Conservation (phyloP, 257 asterid species). For the Sherardia arvensis region DNA sequence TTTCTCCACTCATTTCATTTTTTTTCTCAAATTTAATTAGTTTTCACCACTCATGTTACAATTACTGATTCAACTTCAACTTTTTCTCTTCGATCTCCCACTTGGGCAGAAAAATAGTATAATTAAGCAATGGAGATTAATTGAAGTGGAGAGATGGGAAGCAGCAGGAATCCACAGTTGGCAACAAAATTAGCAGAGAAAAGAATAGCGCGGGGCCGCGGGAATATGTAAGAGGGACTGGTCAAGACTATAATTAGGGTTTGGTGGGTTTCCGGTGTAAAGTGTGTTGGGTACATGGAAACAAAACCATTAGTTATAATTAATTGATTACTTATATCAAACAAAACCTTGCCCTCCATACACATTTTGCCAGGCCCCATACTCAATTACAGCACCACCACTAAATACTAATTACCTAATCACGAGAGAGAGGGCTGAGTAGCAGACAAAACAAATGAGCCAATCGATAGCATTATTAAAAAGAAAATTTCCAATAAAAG, state of each 20-base stretch:
- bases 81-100: too few relatives aligned
- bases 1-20: too few relatives aligned
- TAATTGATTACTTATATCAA: too few relatives aligned
- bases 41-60: too few relatives aligned
- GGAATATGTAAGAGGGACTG: not conserved
- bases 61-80: too few relatives aligned
- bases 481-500: not conserved
- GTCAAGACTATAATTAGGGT: slow-evolving; percentile 10
- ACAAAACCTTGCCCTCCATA: not conserved
- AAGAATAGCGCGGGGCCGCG: not conserved
- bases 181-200: not conserved
- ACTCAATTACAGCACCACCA: not conserved
- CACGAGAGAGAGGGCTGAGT: slow-evolving; percentile 1
- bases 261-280: slow-evolving; percentile 15
- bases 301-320: slow-evolving; percentile 19
- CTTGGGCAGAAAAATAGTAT: too few relatives aligned
- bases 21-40: too few relatives aligned
- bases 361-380: not conserved
- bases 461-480: not conserved
- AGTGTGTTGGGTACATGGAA: slow-evolving; percentile 25
- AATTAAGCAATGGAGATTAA: too few relatives aligned
- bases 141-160: too few relatives aligned
- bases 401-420: slow-evolving; percentile 1
- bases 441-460: not conserved
- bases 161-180: not conserved